These are phyloP conservation scores for Scutellaria minor DNA, from an alignment of 257 asterid genomes.

Conservation along the genomic window DNA sequence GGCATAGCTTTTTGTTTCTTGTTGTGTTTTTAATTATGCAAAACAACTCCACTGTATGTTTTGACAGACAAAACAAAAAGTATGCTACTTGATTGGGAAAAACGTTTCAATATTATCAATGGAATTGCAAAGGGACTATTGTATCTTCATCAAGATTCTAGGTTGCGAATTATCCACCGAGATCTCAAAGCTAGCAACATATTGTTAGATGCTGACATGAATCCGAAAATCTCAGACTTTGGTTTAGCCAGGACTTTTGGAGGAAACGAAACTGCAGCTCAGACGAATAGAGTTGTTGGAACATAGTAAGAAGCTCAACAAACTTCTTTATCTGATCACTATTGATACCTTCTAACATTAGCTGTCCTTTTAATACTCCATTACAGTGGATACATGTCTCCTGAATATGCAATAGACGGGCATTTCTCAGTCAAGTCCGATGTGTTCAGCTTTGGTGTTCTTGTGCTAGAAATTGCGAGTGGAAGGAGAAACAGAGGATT, in stretches of 20 bases:
- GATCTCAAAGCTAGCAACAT: slow-evolving; percentile 11
- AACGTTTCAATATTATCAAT: slow-evolving; percentile 7
- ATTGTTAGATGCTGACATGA: slow-evolving; percentile 21
- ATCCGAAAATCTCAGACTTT: slow-evolving; percentile 19
- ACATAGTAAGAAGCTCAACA: slow-evolving; percentile 14
- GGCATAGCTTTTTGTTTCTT: too few species aligned
- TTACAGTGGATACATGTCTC: slow-evolving; percentile 28
- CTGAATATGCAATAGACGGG: slow-evolving; percentile 20
- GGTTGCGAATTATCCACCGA: neutral
- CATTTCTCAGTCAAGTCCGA: slow-evolving; percentile 17
- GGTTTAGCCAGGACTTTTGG: slow-evolving; percentile 17
- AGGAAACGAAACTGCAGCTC: slow-evolving; percentile 11
- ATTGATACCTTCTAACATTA: neutral
- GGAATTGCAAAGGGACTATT: slow-evolving; percentile 24
- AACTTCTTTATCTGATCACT: neutral
- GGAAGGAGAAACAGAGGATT: slow-evolving; percentile 27
- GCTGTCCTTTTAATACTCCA: neutral
- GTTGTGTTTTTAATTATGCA: too few species aligned
- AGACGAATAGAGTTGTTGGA: slow-evolving; percentile 23
- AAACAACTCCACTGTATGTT: neutral
- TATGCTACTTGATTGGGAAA: slow-evolving; percentile 12
- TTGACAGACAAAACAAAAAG: slow-evolving; percentile 7
- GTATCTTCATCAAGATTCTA: slow-evolving; percentile 32
- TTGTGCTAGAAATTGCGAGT: slow-evolving; percentile 16
- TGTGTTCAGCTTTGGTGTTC: slow-evolving; percentile 25